Evolutionary conservation across 208 protist species (phyloP), one percentile per base, ranked within the genome.

Genomic region (Leishmania turanica): DNA sequence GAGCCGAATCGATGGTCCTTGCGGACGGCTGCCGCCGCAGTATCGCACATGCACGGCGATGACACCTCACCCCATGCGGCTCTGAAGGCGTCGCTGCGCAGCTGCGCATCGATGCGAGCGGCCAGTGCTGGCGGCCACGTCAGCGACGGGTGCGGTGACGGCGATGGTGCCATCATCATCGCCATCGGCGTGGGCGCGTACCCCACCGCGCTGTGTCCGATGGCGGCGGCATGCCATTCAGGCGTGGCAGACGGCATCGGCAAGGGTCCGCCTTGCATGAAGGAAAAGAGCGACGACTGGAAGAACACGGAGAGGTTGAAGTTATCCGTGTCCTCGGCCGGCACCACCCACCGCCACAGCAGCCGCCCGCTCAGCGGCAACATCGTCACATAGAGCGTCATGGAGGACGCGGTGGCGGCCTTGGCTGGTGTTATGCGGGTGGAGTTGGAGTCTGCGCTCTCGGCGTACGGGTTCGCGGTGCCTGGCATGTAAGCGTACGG

Each of bases 281-380:
- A 96, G 34, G 77, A 84, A 51, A 96, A 93, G 42, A 93, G 75
- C 60, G 85, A 82, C 17, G 87, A 85, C 60, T 95, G 88, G 81
- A 96, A 96, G 72, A 93, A 91, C 66, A 88, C 78, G 64, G 91
- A 93, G 53, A 96, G 91, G 81, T 96, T 89, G 80, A 91, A 96
- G 45, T 70, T 81, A 53, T 90, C 90, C 5, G 78, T 85, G 76
- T 96, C 93, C 62, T 93, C 90, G 11, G 93, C 91, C 1, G 93
- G 93, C 24, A 96, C 78, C 21, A 90, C 86, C 79, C 89, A 89
- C 74, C 91, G 91, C 78, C 86, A 87, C 42, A 96, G 71, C 53
- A 82, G 77, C 6, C 85, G 83, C 27, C 88, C 83, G 21, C 85
- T 90, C 47, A 91, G 78, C 11, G 93, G 91, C 42, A 96, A 81